Percentiles rank a stretch among this genome's conserved stretches.
Evolutionary conservation across 352 stramenopile species (phyloP).

Genomic region (Phytophthora brassicae): DNA sequence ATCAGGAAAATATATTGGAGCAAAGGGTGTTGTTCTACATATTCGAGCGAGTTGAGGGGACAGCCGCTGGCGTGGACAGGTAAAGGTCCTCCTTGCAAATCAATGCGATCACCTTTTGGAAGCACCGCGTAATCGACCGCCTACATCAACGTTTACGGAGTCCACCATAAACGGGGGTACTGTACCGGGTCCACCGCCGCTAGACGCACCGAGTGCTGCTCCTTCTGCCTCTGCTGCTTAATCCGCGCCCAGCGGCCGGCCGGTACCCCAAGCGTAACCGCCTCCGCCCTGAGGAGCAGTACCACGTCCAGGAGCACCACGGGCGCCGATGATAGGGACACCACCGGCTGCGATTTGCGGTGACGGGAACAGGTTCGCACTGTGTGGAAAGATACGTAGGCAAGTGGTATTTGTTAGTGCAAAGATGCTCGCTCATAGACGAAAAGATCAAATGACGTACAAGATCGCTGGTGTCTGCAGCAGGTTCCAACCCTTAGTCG

Average conservation of each 20-base stretch:
- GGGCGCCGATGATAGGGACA: constrained; percentile 69
- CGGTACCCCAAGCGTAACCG: constrained; percentile 73
- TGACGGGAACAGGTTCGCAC: constrained; percentile 71
- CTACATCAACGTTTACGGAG: too few relatives aligned
- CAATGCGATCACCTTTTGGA: too few relatives aligned
- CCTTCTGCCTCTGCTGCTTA: constrained; percentile 11
- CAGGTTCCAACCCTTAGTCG: constrained; percentile 83
- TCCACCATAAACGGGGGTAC: too few relatives aligned
- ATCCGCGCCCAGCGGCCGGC: constrained; percentile 49
- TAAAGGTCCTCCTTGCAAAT: too few relatives aligned
- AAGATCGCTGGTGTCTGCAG: constrained; percentile 83
- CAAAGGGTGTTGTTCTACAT: too few relatives aligned
- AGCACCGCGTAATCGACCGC: too few relatives aligned
- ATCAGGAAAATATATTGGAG: too few relatives aligned
- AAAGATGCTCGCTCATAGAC: neutral
- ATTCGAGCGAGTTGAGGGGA: too few relatives aligned
- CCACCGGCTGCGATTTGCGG: constrained; percentile 38
- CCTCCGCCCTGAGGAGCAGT: constrained; percentile 43
- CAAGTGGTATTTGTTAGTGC: constrained; percentile 4
- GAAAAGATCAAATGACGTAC: constrained; percentile 41
- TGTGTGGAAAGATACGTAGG: constrained; percentile 4
- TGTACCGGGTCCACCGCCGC: too few relatives aligned
- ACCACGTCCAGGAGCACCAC: constrained; percentile 29
- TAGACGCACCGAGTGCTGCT: too few relatives aligned
- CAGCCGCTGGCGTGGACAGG: too few relatives aligned